Percentiles rank a stretch among this genome's conserved stretches.
phyloP scores from a whole-genome alignment of 1,284 basidiomycete genomes.

The Trichosporon sp. region DNA sequence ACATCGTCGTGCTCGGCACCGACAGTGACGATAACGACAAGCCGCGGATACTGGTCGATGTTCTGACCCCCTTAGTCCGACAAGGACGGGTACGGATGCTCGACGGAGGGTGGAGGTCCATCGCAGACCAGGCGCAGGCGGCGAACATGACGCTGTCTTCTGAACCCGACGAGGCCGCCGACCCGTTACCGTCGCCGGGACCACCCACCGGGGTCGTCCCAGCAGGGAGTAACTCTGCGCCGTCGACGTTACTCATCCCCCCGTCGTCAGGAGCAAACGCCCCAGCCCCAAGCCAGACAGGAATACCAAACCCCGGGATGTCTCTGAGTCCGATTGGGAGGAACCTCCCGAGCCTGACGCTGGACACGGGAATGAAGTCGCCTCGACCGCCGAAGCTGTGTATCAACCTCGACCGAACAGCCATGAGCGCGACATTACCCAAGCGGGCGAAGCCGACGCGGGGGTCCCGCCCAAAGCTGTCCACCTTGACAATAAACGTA shows the following conservation, averaged over 20 bases:
- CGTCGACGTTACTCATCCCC: slow-evolving; percentile 7
- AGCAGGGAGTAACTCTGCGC: slow-evolving; percentile 4
- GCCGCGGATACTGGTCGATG: slow-evolving; percentile 19
- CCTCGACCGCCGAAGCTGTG: slow-evolving; percentile 39
- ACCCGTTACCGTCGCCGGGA: background rate
- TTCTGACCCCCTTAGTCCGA: slow-evolving; percentile 25
- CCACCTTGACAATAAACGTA: slow-evolving; percentile 14
- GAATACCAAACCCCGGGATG: slow-evolving; percentile 6
- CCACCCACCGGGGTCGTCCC: background rate
- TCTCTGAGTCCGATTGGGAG: slow-evolving; percentile 18
- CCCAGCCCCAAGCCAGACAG: slow-evolving; percentile 10
- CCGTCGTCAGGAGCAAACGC: slow-evolving; percentile 23
- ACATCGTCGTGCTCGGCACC: slow-evolving; percentile 28
- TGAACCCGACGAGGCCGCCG: slow-evolving; percentile 11
- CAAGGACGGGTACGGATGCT: slow-evolving; percentile 27
- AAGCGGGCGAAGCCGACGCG: slow-evolving; percentile 4
- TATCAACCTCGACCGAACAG: slow-evolving; percentile 34
- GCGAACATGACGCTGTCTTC: slow-evolving; percentile 8
- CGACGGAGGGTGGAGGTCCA: slow-evolving; percentile 35
- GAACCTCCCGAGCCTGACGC: slow-evolving; percentile 29
- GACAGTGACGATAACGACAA: slow-evolving; percentile 30
- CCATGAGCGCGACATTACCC: background rate
- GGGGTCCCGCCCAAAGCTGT: slow-evolving; percentile 15
- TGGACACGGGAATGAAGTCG: slow-evolving; percentile 15
- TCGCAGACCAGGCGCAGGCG: slow-evolving; percentile 10